Conservation (phyloP, 2,329 filamentous ascomycete genomes). For the Neofusicoccum sp. region DNA sequence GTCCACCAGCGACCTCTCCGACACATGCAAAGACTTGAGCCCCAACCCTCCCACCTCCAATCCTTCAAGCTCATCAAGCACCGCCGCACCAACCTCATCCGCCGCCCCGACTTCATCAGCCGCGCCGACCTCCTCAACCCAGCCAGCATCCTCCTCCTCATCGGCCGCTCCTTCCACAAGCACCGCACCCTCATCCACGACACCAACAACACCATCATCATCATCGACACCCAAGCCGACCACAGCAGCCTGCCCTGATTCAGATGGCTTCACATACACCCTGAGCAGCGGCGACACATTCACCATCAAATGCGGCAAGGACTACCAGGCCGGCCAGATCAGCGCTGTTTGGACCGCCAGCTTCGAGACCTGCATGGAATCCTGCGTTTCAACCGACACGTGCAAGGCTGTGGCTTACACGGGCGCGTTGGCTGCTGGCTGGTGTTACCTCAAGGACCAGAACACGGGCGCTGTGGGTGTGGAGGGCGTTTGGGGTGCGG, state of each 20-base stretch:
- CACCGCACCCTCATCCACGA: neutral
- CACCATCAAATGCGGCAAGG: conserved; percentile 6
- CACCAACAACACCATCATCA: neutral
- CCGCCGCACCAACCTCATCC: neutral
- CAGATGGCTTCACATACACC: neutral
- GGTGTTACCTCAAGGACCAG: neutral
- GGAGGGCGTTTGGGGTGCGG: conserved; percentile 4
- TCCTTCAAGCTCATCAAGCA: neutral
- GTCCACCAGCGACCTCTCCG: neutral
- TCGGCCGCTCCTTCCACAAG: neutral
- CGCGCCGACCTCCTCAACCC: neutral
- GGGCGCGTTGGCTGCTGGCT: neutral
- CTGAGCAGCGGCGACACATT: neutral
- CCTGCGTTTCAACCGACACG: neutral
- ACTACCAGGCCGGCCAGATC: conserved; percentile 11
- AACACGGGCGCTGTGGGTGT: neutral
- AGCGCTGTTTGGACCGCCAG: neutral
- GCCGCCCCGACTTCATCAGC: neutral
- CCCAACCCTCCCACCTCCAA: neutral
- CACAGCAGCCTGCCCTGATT: neutral
- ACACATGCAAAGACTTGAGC: conserved; percentile 3
- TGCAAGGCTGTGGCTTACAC: conserved; percentile 4
- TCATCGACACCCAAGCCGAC: neutral
- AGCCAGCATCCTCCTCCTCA: neutral
- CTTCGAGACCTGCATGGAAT: neutral